Conservation (phyloP, 2,329 filamentous ascomycete species). For the Zymoseptoria tritici region DNA sequence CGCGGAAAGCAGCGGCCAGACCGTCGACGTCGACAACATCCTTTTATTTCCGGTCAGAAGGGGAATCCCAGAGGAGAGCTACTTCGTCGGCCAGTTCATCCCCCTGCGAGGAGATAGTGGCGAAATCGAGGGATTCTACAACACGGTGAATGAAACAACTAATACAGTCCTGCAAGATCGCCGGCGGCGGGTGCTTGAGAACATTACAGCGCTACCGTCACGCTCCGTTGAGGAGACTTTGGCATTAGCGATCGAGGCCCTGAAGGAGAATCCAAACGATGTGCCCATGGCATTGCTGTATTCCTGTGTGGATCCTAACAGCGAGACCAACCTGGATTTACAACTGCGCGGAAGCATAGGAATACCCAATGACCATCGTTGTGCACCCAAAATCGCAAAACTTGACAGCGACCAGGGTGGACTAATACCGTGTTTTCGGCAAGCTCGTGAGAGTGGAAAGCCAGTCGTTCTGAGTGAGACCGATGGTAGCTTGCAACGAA, state of each 20-base stretch:
- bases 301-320: slow-evolving; percentile 9
- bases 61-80: slow-evolving; percentile 18
- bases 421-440: slow-evolving; percentile 7
- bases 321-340: slow-evolving; percentile 1
- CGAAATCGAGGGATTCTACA: slow-evolving; percentile 17
- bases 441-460: slow-evolving; percentile 1
- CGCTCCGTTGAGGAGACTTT: slow-evolving; percentile 4
- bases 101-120: slow-evolving; percentile 16
- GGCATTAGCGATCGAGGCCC: slow-evolving; percentile 6
- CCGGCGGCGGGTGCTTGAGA: slow-evolving; percentile 8
- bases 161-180: slow-evolving; percentile 10
- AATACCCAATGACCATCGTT: slow-evolving; percentile 7
- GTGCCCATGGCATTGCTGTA: slow-evolving; percentile 14
- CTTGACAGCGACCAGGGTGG: slow-evolving; percentile 6
- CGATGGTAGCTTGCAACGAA: slow-evolving; percentile 1
- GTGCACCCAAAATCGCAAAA: slow-evolving; percentile 4
- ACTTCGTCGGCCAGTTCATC: slow-evolving; percentile 18
- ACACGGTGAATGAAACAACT: slow-evolving; percentile 17
- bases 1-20: slow-evolving; percentile 9
- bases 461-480: slow-evolving; percentile 2
- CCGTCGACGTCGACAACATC: slow-evolving; percentile 14
- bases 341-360: slow-evolving; percentile 7
- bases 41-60: slow-evolving; percentile 9
- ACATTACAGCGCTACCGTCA: slow-evolving; percentile 6
- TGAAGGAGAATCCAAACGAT: slow-evolving; percentile 12